Base-by-base conservation (phyloP, 257 asterid species). In the Catharanthus roseus region DNA sequence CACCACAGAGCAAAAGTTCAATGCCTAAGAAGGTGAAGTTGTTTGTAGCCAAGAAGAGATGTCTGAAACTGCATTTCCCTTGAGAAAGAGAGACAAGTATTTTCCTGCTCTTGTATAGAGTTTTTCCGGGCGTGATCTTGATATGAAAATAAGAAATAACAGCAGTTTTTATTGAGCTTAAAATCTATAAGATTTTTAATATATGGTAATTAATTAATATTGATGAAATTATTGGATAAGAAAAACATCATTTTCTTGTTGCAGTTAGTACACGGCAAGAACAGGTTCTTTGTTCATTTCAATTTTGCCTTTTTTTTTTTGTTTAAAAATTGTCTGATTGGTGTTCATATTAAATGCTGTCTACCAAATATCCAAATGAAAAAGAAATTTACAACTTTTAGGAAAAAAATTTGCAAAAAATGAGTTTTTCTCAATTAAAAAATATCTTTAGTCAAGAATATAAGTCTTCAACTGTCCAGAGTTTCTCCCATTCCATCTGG, bases 1-100 rank as follows among this genome's bases (percentile, higher is more conserved):
- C 82, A 74, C 78, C 9, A 18, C 45, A 23, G 87, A 78, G 44
- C 85, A 83, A 63, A 83, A 83, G 74, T 71, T 81, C 76, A 74
- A 29, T 80, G 81, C 70, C 82, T 83, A 54, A 78, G 57, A 47
- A n/a, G 38, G 31, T 23, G 75, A 36, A 67, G 16, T 53, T 9
- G 10, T 39, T 4, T n/a, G n/a, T n/a, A n/a, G 15, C 26, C 56
- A 76, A 36, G 28, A 39, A n/a, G 51, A 24, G 57, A 64, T 62
- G 24, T 67, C 51, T 53, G 71, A 42, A 34, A 55, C 47, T 51
- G 53, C 45, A 29, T 6, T n/a, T 16, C 31, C 63, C 45, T 44
- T 26, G 3, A 29, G 55, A 47, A 45, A 54, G 45, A 54, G 78
- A 49, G 58, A 58, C 47, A 68, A 18, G 42, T 45, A 36, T 50